A percentile compares a stretch with the other conserved stretches of the same genome.
phyloP scores from a whole-genome alignment of 2,329 filamentous ascomycete genomes.

The Immersiporthe knoxdaviesiana region DNA sequence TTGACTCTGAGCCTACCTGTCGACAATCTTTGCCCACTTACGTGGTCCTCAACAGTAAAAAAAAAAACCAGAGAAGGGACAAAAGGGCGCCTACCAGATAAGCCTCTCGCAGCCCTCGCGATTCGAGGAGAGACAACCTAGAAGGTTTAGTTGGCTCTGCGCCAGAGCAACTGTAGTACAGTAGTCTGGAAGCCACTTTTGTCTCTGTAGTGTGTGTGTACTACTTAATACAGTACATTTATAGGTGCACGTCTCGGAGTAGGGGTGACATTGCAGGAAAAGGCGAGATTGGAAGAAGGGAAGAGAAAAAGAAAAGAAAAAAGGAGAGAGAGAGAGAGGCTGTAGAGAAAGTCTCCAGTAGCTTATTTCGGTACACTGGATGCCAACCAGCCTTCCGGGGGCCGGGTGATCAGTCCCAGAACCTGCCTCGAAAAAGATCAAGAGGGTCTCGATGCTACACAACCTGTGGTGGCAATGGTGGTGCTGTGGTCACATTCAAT shows the following conservation, averaged over 20 bases:
- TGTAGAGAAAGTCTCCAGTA: too few relatives aligned
- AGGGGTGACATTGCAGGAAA: too few relatives aligned
- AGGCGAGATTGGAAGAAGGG: background rate
- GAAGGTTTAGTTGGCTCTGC: background rate
- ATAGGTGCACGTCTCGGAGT: background rate
- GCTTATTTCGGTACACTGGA: too few relatives aligned
- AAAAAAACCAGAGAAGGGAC: background rate
- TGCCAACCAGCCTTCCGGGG: too few relatives aligned
- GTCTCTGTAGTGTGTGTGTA: background rate
- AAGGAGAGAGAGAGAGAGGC: background rate
- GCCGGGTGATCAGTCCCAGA: background rate
- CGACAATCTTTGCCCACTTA: too few relatives aligned
- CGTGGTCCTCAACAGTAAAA: too few relatives aligned
- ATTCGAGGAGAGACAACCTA: background rate
- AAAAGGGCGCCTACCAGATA: background rate
- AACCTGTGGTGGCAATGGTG: background rate
- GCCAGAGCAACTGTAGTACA: background rate
- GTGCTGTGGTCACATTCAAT: background rate
- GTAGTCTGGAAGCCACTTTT: background rate
- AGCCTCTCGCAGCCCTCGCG: background rate
- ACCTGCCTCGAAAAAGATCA: background rate
- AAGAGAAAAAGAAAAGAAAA: background rate
- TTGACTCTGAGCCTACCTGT: background rate
- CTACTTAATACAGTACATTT: background rate
- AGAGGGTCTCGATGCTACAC: conserved; percentile 1